Base-by-base conservation (phyloP, 345 rosid genomes). In the Gossypium thurberi region DNA sequence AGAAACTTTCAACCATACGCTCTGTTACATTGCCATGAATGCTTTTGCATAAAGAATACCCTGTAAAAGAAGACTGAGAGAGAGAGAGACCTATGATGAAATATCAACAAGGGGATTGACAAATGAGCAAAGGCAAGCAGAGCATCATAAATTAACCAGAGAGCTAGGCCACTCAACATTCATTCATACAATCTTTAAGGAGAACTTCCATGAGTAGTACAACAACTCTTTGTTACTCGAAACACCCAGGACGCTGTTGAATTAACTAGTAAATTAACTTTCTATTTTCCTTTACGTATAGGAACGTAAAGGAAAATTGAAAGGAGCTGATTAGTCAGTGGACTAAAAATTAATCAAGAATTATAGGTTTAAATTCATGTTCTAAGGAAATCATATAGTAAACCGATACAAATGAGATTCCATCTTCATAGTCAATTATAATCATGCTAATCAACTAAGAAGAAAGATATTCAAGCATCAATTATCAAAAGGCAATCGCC, bases 381-480 rank as follows among this genome's bases (percentile, higher is more conserved):
- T 50, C 59, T 50, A 9, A 28, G 44, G 37, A 26, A 68, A 28
- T 50, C 43, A 26, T 68, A 10, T 0, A 50, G 53, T 17, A 65
- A 21, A 20, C 26, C 11, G 18, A 43, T 44, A 65, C 46, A 65
- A 52, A 50, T 51, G 26, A 51, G 72, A 69, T 51, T 69, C 60
- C 46, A 58, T 18, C 23, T 63, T 37, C 60, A 63, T 20, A n/a
- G 59, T 63, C 61, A 73, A 62, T 28, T 48, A 51, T 50, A 33
- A 28, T 50, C 70, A 56, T 10, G 52, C 60, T 56, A 61, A 62
- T 73, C 33, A 63, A 73, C 52, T 40, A 65, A 53, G 50, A 48
- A 14, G 14, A 40, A 21, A 26, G 59, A 53, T 13, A 52, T 56
- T 53, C 71, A 51, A 51, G 60, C 40, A 28, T 51, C 72, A 69